These are phyloP conservation scores for Wickerhamiella lipophila DNA, from an alignment of 805 yeast genomes.

Conservation along the genomic window DNA sequence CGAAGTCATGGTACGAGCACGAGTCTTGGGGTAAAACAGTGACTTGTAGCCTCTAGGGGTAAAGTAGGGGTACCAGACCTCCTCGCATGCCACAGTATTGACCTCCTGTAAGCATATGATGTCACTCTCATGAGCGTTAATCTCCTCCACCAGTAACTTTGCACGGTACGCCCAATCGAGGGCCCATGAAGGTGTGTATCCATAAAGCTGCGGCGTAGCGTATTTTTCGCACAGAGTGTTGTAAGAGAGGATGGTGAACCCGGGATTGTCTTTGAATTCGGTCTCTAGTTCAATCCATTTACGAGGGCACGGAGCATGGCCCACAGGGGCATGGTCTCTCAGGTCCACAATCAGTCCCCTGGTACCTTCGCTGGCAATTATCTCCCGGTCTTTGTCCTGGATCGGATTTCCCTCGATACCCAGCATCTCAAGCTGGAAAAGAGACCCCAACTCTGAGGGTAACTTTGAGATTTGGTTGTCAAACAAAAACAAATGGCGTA, in stretches of 20 bases:
- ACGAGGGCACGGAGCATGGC: slow-evolving; percentile 57
- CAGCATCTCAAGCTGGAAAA: slow-evolving; percentile 70
- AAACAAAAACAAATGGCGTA: slow-evolving; percentile 72
- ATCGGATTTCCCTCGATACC: slow-evolving; percentile 93
- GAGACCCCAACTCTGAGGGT: slow-evolving; percentile 76
- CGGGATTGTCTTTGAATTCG: slow-evolving; percentile 30
- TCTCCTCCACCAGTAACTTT: slow-evolving; percentile 60
- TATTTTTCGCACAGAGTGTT: slow-evolving; percentile 92
- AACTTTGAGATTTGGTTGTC: slow-evolving; percentile 67
- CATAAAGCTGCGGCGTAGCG: slow-evolving; percentile 84
- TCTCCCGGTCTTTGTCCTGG: slow-evolving; percentile 48
- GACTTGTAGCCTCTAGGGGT: slow-evolving; percentile 66
- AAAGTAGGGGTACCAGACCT: slow-evolving; percentile 71
- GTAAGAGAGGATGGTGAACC: slow-evolving; percentile 72
- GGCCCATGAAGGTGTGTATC: slow-evolving; percentile 96
- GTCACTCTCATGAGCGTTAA: slow-evolving; percentile 54
- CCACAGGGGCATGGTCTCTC: slow-evolving; percentile 68
- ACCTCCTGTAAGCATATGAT: slow-evolving; percentile 91
- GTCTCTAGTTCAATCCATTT: slow-evolving; percentile 70
- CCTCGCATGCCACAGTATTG: slow-evolving; percentile 74
- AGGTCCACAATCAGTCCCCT: slow-evolving; percentile 66
- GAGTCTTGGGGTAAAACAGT: slow-evolving; percentile 69
- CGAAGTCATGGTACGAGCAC: slow-evolving; percentile 74
- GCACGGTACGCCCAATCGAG: slow-evolving; percentile 84
- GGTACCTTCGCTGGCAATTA: slow-evolving; percentile 71